phyloP scores from a whole-genome alignment of 2,329 filamentous ascomycete genomes.

The Xylaria hypoxylon region DNA sequence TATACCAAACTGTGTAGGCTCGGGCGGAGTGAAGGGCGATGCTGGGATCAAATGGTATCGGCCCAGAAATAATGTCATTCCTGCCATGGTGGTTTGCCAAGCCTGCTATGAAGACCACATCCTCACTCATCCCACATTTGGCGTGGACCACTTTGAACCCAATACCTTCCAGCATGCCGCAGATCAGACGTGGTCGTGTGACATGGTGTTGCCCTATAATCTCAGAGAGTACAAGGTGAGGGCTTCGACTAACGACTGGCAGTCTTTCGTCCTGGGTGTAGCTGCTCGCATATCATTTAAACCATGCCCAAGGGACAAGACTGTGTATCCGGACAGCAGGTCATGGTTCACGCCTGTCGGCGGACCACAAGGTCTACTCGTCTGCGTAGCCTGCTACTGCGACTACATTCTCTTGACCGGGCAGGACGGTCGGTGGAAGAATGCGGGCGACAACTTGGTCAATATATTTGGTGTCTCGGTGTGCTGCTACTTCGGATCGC shows the following conservation, averaged over 20 bases:
- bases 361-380: constrained; percentile 29
- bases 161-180: constrained; percentile 9
- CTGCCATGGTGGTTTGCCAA: constrained; percentile 29
- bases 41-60: constrained; percentile 31
- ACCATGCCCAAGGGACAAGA: constrained; percentile 21
- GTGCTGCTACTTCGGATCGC: constrained; percentile 23
- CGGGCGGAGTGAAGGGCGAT: constrained; percentile 14
- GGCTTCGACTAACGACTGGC: constrained; percentile 28
- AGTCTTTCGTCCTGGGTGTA: constrained; percentile 8
- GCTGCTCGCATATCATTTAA: constrained; percentile 15
- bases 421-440: constrained; percentile 18
- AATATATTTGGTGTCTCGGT: constrained; percentile 27
- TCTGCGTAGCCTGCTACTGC: constrained; percentile 31
- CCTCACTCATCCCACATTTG: constrained; percentile 26
- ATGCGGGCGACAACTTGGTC: constrained; percentile 25
- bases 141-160: constrained; percentile 25
- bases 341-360: constrained; percentile 30
- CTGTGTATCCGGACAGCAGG: constrained; percentile 22
- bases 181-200: constrained; percentile 26
- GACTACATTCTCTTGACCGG: constrained; percentile 30
- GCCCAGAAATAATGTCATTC: constrained; percentile 28
- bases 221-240: constrained; percentile 22
- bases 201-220: constrained; percentile 25
- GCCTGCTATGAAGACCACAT: constrained; percentile 32
- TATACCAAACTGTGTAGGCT: constrained; percentile 23